Evolutionary conservation across 257 asterid genomes (phyloP).

Genomic region (Salvia hispanica): DNA sequence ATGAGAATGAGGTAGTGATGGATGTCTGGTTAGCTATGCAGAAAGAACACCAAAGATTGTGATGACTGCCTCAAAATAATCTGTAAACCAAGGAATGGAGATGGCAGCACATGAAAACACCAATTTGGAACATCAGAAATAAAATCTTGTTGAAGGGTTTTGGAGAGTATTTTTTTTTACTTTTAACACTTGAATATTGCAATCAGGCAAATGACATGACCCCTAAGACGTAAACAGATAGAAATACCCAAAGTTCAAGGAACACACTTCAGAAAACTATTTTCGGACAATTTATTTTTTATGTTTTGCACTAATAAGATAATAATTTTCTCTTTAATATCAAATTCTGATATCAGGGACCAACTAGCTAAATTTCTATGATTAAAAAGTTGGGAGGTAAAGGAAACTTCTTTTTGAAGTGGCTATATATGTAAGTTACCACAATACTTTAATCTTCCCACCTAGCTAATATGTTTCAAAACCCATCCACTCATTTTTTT

Average conservation of each 20-base stretch:
- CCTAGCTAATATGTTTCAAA: conserved; percentile 9
- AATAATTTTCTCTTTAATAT: neutral
- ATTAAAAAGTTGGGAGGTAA: neutral
- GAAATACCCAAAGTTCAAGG: neutral
- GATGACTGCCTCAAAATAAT: neutral
- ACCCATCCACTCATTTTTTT: conserved; percentile 3
- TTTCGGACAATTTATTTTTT: neutral
- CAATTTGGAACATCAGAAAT: neutral
- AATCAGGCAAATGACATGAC: neutral
- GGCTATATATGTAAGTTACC: neutral
- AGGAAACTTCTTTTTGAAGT: neutral
- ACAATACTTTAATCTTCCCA: neutral
- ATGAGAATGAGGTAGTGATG: neutral
- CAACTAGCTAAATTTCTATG: neutral
- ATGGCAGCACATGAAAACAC: neutral
- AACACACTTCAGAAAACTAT: neutral
- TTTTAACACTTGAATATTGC: neutral
- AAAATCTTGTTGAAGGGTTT: neutral
- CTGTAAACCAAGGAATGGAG: too few relatives aligned
- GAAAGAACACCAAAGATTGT: neutral
- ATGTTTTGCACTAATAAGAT: neutral
- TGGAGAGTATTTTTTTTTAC: neutral
- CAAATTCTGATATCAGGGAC: neutral
- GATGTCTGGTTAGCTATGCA: neutral
- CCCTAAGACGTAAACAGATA: neutral